These are phyloP conservation scores for Alnus rubra DNA, from an alignment of 306 rosid species.

Conservation along the genomic window DNA sequence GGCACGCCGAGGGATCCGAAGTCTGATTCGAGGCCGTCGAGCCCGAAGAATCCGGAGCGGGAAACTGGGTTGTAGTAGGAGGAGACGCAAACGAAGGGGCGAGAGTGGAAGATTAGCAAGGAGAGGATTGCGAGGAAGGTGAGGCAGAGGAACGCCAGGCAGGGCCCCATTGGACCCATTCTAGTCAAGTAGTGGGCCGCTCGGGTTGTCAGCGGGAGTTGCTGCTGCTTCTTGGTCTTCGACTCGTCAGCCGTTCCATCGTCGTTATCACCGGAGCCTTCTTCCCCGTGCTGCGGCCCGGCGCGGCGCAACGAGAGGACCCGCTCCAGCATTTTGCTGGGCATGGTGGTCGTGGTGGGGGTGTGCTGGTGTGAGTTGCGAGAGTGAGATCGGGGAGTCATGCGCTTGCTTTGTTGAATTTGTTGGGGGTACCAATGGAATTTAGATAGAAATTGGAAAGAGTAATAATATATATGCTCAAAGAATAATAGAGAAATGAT, in stretches of 20 bases:
- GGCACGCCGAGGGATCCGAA: conserved; percentile 97
- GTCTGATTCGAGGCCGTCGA: conserved; percentile 83
- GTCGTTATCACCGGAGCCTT: background rate
- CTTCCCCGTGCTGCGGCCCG: conserved; percentile 39
- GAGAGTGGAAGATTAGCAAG: conserved; percentile 56
- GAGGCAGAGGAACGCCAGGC: conserved; percentile 38
- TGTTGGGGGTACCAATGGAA: background rate
- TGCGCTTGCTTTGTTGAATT: background rate
- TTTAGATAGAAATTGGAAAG: too few relatives aligned
- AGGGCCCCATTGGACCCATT: conserved; percentile 42
- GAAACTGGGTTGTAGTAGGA: conserved; percentile 44
- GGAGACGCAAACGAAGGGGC: conserved; percentile 76
- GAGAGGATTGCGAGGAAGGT: conserved; percentile 39
- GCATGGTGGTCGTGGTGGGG: background rate
- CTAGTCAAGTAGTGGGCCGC: conserved; percentile 55
- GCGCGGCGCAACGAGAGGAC: conserved; percentile 76
- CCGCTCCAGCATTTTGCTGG: conserved; percentile 56
- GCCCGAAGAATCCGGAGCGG: conserved; percentile 64
- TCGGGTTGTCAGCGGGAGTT: conserved; percentile 45
- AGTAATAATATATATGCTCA: too few relatives aligned
- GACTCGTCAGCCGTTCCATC: conserved; percentile 45
- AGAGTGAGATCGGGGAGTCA: background rate
- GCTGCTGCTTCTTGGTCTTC: conserved; percentile 62
- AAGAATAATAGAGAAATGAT: too few relatives aligned
- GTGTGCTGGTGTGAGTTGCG: conserved; percentile 5